These are phyloP conservation scores for Epichloe coenophiala DNA, from an alignment of 2,329 filamentous ascomycete species.

Conservation along the genomic window DNA sequence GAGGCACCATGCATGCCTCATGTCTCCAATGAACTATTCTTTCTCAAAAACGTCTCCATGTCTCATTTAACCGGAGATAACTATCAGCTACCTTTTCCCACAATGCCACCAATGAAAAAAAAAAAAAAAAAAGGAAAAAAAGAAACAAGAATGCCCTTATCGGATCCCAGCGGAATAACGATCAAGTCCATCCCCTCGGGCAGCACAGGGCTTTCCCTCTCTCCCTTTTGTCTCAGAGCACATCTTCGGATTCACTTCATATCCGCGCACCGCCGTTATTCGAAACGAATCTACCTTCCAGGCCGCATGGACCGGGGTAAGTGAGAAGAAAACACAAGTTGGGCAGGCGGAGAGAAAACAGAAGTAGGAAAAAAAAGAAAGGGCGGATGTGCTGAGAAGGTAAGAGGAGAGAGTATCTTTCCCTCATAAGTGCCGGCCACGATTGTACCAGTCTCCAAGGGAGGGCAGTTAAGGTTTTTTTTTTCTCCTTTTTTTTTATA, in stretches of 20 bases:
- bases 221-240: conserved; percentile 25
- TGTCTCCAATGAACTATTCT: conserved; percentile 2
- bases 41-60: conserved; percentile 1
- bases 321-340: conserved; percentile 9
- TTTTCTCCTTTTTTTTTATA: too few relatives aligned
- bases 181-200: conserved; percentile 72
- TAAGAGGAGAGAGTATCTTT: conserved; percentile 73
- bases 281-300: background rate
- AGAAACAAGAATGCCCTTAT: too few relatives aligned
- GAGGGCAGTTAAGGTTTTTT: background rate
- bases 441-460: conserved; percentile 27
- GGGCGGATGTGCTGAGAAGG: conserved; percentile 6
- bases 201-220: conserved; percentile 99
- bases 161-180: conserved; percentile 51
- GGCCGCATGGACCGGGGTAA: background rate
- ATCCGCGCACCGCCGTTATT: background rate
- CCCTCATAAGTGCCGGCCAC: conserved; percentile 87
- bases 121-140: conserved; percentile 1
- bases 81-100: background rate
- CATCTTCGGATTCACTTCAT: background rate
- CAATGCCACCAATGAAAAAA: conserved; percentile 10
- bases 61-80: background rate
- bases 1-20: too few relatives aligned
- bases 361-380: background rate
- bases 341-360: background rate